Conservation (phyloP, 129 eudicot genomes). For the Helianthus annuus region HanXRQr2.0-SUNRISE NC_035446.2:159292443-159292942, state of each 20-base stretch:
- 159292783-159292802: background rate
- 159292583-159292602: background rate
- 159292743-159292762: background rate
- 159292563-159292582: background rate
- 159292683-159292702: constrained; percentile 18
- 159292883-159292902: background rate
- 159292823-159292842: background rate
- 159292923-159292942: constrained; percentile 18
- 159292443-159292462: background rate
- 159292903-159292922: background rate
- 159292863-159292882: constrained; percentile 11
- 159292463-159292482: background rate
- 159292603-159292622: background rate
- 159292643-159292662: constrained; percentile 8
- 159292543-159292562: background rate
- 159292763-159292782: constrained; percentile 1
- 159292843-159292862: constrained; percentile 5
- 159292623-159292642: background rate
- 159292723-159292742: constrained; percentile 22
- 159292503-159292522: background rate
- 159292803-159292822: constrained; percentile 5
- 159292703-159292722: constrained; percentile 11
- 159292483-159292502: background rate
- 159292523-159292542: background rate
- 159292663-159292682: constrained; percentile 10